Base-by-base conservation (phyloP, 768 basidiomycete species). In the Chalciporus piperatus region DNA sequence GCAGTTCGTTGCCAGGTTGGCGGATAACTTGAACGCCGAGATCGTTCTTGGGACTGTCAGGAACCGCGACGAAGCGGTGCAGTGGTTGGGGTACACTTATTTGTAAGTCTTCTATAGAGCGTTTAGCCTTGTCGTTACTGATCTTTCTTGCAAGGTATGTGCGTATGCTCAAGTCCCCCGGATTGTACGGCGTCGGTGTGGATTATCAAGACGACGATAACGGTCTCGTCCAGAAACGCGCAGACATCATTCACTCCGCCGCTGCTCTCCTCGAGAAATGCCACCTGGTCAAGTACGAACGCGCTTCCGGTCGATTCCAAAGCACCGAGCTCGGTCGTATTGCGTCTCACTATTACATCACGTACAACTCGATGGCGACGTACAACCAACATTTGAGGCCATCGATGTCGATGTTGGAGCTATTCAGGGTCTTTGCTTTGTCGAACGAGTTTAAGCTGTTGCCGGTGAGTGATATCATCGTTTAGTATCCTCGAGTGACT, bases 11-110 rank as follows among this genome's bases (percentile, higher is more conserved):
- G 76, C 84, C 32, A 93, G 89, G 67, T 75, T 99, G 57, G 90
- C 92, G 23, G 97, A 99, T 65, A 96, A 97, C 64, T 69, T 98
- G 60, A 98, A 98, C 67, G 97, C 96, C 13, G 97, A 98, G 74
- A 89, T 98, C 39, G 96, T 98, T 1, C 76, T 97, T 16, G 97
- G 97, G 6, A 95, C 90, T 0, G 85, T 98, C 48, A 77, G 97
- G 58, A 98, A 97, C 70, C 78, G 95, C 19, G 94, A 98, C 62
- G 96, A 98, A 64, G 97, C 93, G 6, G 95, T 98, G 2, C 92
- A 97, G 64, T 98, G 95, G 96, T 72, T 97, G 11, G 94, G 94
- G 0, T 97, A 95, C 62, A 95, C 93, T 0, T 98, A 95, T 68
- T 66, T 94, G 88, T 92, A 64, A 61, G 88, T 77, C 23, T 45